phyloP scores from a whole-genome alignment of 192 early-diverging fungal genomes.

The Coemansia sp. region DNA sequence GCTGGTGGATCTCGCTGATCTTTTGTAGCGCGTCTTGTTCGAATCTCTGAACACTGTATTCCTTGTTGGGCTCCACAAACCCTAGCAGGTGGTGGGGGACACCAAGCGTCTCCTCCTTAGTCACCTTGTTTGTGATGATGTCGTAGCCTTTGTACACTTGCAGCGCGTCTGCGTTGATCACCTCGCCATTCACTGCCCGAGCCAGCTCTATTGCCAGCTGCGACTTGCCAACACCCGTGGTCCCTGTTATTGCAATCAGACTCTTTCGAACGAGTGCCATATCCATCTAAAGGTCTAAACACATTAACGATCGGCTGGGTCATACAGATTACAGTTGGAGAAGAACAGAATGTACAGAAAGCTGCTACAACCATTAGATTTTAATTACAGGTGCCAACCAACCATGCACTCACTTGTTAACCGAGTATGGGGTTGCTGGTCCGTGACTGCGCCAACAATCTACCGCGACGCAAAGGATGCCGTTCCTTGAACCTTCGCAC shows the following conservation, averaged over 20 bases:
- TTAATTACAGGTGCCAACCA: too few relatives aligned
- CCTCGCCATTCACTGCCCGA: conserved; percentile 75
- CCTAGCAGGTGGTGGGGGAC: conserved; percentile 86
- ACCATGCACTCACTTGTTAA: too few relatives aligned
- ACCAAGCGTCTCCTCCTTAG: conserved; percentile 62
- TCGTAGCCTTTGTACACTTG: conserved; percentile 93
- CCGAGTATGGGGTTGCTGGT: too few relatives aligned
- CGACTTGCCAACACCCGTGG: conserved; percentile 98
- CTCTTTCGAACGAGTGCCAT: conserved; percentile 36
- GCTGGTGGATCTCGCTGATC: conserved; percentile 76
- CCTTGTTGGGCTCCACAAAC: conserved; percentile 64
- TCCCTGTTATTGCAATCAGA: conserved; percentile 72
- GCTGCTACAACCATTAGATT: too few relatives aligned
- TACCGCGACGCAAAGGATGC: background rate
- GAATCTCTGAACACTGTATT: conserved; percentile 89
- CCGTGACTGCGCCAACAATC: background rate
- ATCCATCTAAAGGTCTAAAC: background rate
- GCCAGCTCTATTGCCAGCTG: conserved; percentile 86
- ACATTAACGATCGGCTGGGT: too few relatives aligned
- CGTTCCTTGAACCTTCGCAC: conserved; percentile 18
- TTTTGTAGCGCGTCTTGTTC: conserved; percentile 68
- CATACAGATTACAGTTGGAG: too few relatives aligned
- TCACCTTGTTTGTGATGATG: conserved; percentile 94
- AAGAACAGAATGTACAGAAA: background rate
- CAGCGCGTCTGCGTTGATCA: conserved; percentile 94